A percentile compares a stretch with the other conserved stretches of the same genome.
Evolutionary conservation across 2,329 filamentous ascomycete genomes (phyloP).

Genomic region (Pestalotiopsis sp.): DNA sequence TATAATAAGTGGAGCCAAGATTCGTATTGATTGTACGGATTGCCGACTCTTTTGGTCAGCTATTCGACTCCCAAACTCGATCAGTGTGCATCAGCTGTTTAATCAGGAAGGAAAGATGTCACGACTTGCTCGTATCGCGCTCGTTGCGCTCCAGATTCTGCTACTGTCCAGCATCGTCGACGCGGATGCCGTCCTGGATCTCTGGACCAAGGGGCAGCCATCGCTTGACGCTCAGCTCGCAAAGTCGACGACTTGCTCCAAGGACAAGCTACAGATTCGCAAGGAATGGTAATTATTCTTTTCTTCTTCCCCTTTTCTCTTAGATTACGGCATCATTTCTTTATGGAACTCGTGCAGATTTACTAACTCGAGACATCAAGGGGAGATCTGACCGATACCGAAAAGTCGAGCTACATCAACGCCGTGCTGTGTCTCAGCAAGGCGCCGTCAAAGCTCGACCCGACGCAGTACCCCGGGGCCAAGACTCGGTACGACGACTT

Average conservation of each 20-base stretch:
- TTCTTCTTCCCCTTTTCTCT: background rate
- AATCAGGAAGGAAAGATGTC: constrained; percentile 11
- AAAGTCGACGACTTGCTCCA: constrained; percentile 25
- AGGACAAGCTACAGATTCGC: constrained; percentile 25
- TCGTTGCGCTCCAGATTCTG: constrained; percentile 14
- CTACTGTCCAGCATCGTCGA: constrained; percentile 16
- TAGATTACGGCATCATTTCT: background rate
- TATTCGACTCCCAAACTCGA: background rate
- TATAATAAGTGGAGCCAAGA: constrained; percentile 11
- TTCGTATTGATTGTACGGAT: background rate
- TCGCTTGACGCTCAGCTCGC: constrained; percentile 25
- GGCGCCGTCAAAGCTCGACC: constrained; percentile 18
- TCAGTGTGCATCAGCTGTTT: background rate
- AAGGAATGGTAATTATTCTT: constrained; percentile 24
- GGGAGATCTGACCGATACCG: constrained; percentile 18
- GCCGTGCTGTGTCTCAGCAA: constrained; percentile 26
- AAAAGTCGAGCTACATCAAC: constrained; percentile 22
- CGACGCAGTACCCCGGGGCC: constrained; percentile 21
- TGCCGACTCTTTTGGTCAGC: background rate
- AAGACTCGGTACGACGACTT: constrained; percentile 31
- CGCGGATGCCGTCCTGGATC: constrained; percentile 26
- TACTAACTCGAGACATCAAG: constrained; percentile 8
- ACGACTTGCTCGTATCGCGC: constrained; percentile 6
- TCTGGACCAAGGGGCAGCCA: constrained; percentile 25
- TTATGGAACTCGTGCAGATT: background rate